Conservation (phyloP, 768 basidiomycete genomes). For the Sarcodon aspratus region DNA sequence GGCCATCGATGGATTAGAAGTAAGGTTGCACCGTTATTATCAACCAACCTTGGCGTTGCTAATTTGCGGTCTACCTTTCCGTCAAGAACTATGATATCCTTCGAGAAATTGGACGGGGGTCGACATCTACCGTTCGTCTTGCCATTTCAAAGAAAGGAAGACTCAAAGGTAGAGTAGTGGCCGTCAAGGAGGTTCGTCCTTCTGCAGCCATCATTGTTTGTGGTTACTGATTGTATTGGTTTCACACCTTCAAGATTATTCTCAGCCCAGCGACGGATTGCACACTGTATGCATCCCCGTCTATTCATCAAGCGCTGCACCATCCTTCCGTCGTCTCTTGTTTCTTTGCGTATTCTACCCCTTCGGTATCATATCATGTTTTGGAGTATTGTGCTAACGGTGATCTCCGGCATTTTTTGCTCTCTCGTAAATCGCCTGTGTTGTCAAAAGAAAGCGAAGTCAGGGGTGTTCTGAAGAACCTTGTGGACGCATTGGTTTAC, state of each 20-base stretch:
- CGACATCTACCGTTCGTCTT: constrained; percentile 21
- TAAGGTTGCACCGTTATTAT: too few species aligned
- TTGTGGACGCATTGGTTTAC: constrained; percentile 32
- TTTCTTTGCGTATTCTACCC: constrained; percentile 26
- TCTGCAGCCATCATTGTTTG: constrained; percentile 2
- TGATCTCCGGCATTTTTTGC: constrained; percentile 21
- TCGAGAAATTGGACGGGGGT: constrained; percentile 19
- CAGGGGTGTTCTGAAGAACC: constrained; percentile 24
- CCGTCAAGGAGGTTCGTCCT: constrained; percentile 28
- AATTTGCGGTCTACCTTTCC: not conserved
- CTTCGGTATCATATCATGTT: constrained; percentile 23
- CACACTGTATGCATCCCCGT: constrained; percentile 5
- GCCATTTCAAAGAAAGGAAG: constrained; percentile 34
- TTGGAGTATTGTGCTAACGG: constrained; percentile 36
- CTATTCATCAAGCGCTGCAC: constrained; percentile 29
- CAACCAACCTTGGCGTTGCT: not conserved
- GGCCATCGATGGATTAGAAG: not conserved
- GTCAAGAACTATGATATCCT: constrained; percentile 28
- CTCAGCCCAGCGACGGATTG: not conserved
- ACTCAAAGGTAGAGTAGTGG: constrained; percentile 28
- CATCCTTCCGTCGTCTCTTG: constrained; percentile 40
- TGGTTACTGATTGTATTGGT: too few species aligned
- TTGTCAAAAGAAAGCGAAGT: constrained; percentile 23
- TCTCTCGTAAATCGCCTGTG: constrained; percentile 8
- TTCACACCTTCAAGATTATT: too few species aligned